These are phyloP conservation scores for Arxiozyma slooffiae DNA, from an alignment of 1,139 yeast genomes.

Conservation along the genomic window DNA sequence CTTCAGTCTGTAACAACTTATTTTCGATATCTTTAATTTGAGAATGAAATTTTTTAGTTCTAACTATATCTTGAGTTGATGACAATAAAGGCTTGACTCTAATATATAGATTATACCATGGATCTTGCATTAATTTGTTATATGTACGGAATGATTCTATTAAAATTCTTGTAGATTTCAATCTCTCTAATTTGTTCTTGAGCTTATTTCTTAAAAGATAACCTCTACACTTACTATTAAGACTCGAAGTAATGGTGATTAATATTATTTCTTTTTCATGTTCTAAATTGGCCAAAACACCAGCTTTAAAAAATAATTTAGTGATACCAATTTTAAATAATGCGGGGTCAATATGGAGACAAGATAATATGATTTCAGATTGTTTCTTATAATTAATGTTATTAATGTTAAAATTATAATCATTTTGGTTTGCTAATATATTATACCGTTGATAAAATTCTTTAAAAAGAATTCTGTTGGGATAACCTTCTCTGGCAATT, in stretches of 20 bases:
- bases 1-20: conserved; percentile 30
- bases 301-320: conserved; percentile 88
- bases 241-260: conserved; percentile 43
- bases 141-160: conserved; percentile 53
- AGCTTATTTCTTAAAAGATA: conserved; percentile 46
- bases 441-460: conserved; percentile 72
- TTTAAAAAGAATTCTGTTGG: conserved; percentile 77
- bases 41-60: conserved; percentile 47
- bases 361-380: conserved; percentile 56
- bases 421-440: conserved; percentile 37
- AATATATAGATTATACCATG: conserved; percentile 73
- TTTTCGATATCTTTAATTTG: conserved; percentile 48
- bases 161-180: conserved; percentile 65
- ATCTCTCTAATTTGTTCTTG: conserved; percentile 42
- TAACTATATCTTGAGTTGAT: conserved; percentile 52
- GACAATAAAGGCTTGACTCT: conserved; percentile 69
- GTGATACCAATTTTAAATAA: conserved; percentile 67
- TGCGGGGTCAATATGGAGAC: conserved; percentile 51
- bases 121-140: conserved; percentile 46
- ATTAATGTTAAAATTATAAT: conserved; percentile 28
- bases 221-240: conserved; percentile 69
- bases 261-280: conserved; percentile 62
- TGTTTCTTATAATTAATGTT: conserved; percentile 49
- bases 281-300: conserved; percentile 82
- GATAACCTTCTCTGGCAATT: conserved; percentile 94